Evolutionary conservation across 2,329 filamentous ascomycete genomes (phyloP).

Genomic region (Byssoonygena ceratinophila): DNA sequence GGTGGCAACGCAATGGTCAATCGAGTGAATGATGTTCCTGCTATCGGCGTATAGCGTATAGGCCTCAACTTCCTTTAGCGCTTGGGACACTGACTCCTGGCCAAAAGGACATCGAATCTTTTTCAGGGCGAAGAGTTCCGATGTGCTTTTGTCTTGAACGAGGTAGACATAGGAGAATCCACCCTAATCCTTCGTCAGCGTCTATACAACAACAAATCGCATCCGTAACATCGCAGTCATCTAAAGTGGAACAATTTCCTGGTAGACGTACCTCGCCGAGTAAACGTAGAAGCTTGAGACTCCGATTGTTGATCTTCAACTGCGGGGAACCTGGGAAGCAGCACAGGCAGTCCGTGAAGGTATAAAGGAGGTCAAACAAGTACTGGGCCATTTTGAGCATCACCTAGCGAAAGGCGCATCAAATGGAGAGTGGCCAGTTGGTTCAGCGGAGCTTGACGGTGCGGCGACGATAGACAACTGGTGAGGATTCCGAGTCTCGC

Average conservation of each 20-base stretch:
- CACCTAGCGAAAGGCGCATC: background rate
- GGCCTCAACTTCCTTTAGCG: conserved; percentile 93
- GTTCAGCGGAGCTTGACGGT: background rate
- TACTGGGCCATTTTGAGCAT: conserved; percentile 61
- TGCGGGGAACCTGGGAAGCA: conserved; percentile 93
- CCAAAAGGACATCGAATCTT: conserved; percentile 99
- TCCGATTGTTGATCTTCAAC: conserved; percentile 86
- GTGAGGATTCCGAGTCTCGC: too few species aligned
- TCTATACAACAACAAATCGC: background rate
- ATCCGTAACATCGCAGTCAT: too few species aligned
- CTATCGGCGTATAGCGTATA: conserved; percentile 80
- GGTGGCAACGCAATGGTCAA: conserved; percentile 71
- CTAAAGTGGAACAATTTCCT: background rate
- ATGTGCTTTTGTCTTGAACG: conserved; percentile 76
- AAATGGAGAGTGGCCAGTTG: too few species aligned
- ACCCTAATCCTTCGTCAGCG: conserved; percentile 46
- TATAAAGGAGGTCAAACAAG: conserved; percentile 79
- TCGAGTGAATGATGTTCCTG: conserved; percentile 72
- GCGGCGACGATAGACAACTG: too few species aligned
- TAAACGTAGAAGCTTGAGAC: conserved; percentile 89
- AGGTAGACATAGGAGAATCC: conserved; percentile 99
- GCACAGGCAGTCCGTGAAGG: conserved; percentile 85
- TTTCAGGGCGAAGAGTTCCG: conserved; percentile 85
- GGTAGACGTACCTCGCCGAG: conserved; percentile 64
- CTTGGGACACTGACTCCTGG: conserved; percentile 86